Percentiles rank a stretch among this genome's conserved stretches.
These are phyloP conservation scores for Cyclotella baltica DNA, from an alignment of 108 stramenopile species.

Conservation along the genomic window DNA sequence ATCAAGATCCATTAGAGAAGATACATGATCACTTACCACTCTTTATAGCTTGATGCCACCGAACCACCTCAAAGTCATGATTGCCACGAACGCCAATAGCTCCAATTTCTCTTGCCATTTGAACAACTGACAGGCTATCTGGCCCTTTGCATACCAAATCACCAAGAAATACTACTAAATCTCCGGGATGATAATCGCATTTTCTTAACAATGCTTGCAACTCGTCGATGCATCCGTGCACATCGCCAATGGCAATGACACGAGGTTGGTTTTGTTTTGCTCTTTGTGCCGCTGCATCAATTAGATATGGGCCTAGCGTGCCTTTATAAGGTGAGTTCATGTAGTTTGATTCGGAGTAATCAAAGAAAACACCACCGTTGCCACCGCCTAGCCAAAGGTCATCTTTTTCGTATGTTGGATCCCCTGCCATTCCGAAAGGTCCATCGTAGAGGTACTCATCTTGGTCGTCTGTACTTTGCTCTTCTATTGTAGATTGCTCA, in stretches of 20 bases:
- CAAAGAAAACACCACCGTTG: constrained; percentile 73
- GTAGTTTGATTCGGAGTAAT: constrained; percentile 66
- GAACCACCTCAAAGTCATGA: constrained; percentile 95
- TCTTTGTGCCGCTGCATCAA: constrained; percentile 75
- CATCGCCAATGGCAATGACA: constrained; percentile 91
- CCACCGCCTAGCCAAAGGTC: constrained; percentile 78
- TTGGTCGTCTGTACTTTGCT: constrained; percentile 1
- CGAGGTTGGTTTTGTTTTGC: constrained; percentile 77
- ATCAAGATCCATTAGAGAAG: not conserved
- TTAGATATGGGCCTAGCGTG: constrained; percentile 68
- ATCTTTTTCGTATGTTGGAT: constrained; percentile 58
- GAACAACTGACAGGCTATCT: constrained; percentile 88
- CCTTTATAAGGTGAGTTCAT: constrained; percentile 70
- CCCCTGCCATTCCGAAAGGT: constrained; percentile 68
- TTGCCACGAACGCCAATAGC: constrained; percentile 95
- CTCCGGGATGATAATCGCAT: constrained; percentile 91
- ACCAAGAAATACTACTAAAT: constrained; percentile 90
- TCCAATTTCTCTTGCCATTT: constrained; percentile 91
- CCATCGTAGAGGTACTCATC: constrained; percentile 58
- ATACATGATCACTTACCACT: constrained; percentile 28
- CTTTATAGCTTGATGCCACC: constrained; percentile 88
- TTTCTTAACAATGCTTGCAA: constrained; percentile 85
- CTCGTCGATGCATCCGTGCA: constrained; percentile 96
- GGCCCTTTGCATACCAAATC: constrained; percentile 96
- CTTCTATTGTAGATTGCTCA: not conserved